These are phyloP conservation scores for Venturia asperata DNA, from an alignment of 2,329 filamentous ascomycete genomes.

Conservation along the genomic window DNA sequence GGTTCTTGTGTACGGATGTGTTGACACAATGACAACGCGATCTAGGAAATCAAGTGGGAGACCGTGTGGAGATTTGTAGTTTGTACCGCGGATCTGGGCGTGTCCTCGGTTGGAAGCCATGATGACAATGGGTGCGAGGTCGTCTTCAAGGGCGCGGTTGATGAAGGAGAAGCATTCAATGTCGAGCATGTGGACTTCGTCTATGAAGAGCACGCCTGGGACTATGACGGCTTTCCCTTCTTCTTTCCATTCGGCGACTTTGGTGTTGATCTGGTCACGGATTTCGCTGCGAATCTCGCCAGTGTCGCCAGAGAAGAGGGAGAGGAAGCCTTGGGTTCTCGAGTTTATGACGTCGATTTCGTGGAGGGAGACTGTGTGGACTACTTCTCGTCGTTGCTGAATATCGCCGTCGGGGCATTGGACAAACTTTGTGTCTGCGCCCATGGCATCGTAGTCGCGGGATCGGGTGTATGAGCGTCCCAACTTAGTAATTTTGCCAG, in stretches of 20 bases:
- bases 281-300: slow-evolving; percentile 97
- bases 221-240: slow-evolving; percentile 98
- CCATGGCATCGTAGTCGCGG: slow-evolving; percentile 98
- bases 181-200: slow-evolving; percentile 99
- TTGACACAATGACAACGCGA: slow-evolving; percentile 92
- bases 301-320: slow-evolving; percentile 94
- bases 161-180: slow-evolving; percentile 99
- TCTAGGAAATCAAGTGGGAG: slow-evolving; percentile 94
- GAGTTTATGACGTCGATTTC: slow-evolving; percentile 99
- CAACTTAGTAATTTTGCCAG: slow-evolving; percentile 94
- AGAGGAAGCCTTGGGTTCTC: slow-evolving; percentile 93
- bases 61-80: slow-evolving; percentile 88
- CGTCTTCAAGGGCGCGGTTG: slow-evolving; percentile 91
- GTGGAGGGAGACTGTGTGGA: slow-evolving; percentile 93
- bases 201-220: slow-evolving; percentile 93
- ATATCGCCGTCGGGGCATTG: slow-evolving; percentile 96
- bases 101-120: slow-evolving; percentile 97
- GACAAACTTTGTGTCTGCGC: slow-evolving; percentile 94
- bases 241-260: slow-evolving; percentile 98
- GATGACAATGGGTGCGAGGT: slow-evolving; percentile 93
- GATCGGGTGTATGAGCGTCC: slow-evolving; percentile 91
- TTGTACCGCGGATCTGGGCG: slow-evolving; percentile 85
- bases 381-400: slow-evolving; percentile 92
- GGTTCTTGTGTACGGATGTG: slow-evolving; percentile 70
- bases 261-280: slow-evolving; percentile 97